Conservation (phyloP, 306 rosid species). For the Ziziphus jujuba region DNA sequence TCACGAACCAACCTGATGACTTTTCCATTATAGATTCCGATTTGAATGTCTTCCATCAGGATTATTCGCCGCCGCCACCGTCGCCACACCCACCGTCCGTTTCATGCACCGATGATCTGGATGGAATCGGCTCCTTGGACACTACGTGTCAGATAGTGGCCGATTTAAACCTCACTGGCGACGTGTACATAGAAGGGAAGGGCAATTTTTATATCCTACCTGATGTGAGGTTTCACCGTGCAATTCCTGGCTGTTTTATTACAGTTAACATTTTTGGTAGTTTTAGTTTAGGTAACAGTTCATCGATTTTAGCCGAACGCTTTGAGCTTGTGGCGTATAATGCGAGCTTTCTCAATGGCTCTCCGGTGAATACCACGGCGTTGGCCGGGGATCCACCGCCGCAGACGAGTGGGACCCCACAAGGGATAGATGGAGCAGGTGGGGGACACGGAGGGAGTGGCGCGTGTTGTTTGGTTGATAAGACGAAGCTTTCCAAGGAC, state of each 20-base stretch:
- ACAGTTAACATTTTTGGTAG: constrained; percentile 84
- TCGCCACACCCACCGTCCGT: constrained; percentile 96
- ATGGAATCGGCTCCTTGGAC: constrained; percentile 85
- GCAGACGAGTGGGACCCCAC: constrained; percentile 97
- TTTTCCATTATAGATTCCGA: constrained; percentile 50
- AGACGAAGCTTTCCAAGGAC: constrained; percentile 85
- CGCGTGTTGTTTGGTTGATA: constrained; percentile 77
- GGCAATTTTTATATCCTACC: constrained; percentile 92
- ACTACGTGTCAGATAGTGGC: constrained; percentile 75
- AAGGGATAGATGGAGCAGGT: constrained; percentile 77
- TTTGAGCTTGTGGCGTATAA: constrained; percentile 68
- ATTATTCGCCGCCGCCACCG: constrained; percentile 97
- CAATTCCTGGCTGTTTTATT: constrained; percentile 66
- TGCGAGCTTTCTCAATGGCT: constrained; percentile 68
- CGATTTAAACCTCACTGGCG: constrained; percentile 83
- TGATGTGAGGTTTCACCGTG: constrained; percentile 79
- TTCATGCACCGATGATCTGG: constrained; percentile 84
- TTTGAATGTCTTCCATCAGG: constrained; percentile 77
- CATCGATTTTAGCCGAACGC: constrained; percentile 75
- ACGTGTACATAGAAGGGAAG: constrained; percentile 93
- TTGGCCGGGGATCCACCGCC: constrained; percentile 88
- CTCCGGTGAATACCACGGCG: constrained; percentile 74
- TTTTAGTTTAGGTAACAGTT: constrained; percentile 72
- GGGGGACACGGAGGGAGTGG: constrained; percentile 99
- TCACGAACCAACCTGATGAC: constrained; percentile 34